Evolutionary conservation across 176 grass and related monocot genomes (phyloP).

Genomic region (Stipa capillata): DNA sequence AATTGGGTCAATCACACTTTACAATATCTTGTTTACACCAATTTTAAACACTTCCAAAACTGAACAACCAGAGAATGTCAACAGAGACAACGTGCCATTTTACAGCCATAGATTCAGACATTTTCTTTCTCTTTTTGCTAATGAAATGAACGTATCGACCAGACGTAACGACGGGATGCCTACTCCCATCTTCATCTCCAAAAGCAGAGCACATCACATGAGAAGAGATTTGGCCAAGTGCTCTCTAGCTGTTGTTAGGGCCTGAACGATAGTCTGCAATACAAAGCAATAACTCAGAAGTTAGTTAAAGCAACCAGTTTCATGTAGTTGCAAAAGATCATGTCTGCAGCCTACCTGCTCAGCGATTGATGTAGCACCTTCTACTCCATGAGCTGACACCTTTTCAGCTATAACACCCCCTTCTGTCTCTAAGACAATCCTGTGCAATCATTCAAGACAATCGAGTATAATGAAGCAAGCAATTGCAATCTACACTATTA

Average conservation of each 20-base stretch:
- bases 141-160: constrained; percentile 3
- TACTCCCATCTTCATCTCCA: not conserved
- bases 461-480: not conserved
- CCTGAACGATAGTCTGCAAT: constrained; percentile 52
- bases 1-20: constrained; percentile 6
- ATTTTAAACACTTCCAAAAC: constrained; percentile 6
- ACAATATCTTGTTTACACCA: not conserved
- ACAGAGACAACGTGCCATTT: not conserved
- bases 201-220: constrained; percentile 45
- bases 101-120: constrained; percentile 6
- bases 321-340: not conserved
- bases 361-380: constrained; percentile 54
- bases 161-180: not conserved
- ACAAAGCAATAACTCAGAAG: not conserved
- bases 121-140: not conserved
- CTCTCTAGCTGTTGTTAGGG: constrained; percentile 78
- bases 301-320: not conserved
- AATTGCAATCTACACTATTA: not conserved
- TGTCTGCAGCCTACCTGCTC: constrained; percentile 56
- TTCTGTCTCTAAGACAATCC: constrained; percentile 92
- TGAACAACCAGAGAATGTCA: constrained; percentile 6
- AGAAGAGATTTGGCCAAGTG: constrained; percentile 95
- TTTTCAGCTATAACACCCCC: constrained; percentile 74
- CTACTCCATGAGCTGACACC: constrained; percentile 56
- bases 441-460: constrained; percentile 19